These are phyloP conservation scores for Fusarium sarcochroum DNA, from an alignment of 2,329 filamentous ascomycete species.

Conservation along the genomic window DNA sequence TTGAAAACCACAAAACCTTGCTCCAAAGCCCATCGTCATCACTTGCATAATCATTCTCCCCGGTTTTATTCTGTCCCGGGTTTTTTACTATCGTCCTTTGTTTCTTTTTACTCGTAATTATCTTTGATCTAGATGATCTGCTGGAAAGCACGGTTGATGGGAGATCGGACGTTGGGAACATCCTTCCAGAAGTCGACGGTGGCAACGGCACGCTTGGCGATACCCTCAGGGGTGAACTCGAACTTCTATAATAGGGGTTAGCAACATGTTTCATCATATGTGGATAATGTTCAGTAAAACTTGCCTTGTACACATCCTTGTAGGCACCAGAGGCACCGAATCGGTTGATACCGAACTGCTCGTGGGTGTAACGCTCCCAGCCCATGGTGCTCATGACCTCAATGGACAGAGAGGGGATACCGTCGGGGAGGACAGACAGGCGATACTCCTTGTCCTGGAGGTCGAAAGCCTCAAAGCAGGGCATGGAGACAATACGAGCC, in stretches of 20 bases:
- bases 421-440: conserved; percentile 91
- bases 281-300: conserved; percentile 48
- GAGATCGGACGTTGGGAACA: conserved; percentile 88
- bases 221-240: conserved; percentile 97
- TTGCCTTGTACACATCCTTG: conserved; percentile 95
- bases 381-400: conserved; percentile 98
- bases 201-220: conserved; percentile 92
- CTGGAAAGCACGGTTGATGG: conserved; percentile 97
- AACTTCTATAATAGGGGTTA: conserved; percentile 81
- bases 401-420: conserved; percentile 91
- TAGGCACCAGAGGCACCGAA: conserved; percentile 98
- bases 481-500: conserved; percentile 93
- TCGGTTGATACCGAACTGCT: conserved; percentile 99
- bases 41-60: conserved; percentile 44
- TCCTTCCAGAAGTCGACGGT: conserved; percentile 99
- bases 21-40: conserved; percentile 48
- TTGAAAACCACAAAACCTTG: conserved; percentile 43
- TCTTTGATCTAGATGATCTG: conserved; percentile 82
- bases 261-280: conserved; percentile 27
- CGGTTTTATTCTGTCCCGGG: conserved; percentile 29
- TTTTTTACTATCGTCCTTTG: conserved; percentile 30
- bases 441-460: conserved; percentile 94
- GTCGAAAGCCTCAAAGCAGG: conserved; percentile 98
- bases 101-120: conserved; percentile 35
- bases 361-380: conserved; percentile 99